Percentiles rank a stretch among this genome's conserved stretches.
These are phyloP conservation scores for Phyllosticta citribraziliensis DNA, from an alignment of 2,329 filamentous ascomycete species.

Conservation along the genomic window DNA sequence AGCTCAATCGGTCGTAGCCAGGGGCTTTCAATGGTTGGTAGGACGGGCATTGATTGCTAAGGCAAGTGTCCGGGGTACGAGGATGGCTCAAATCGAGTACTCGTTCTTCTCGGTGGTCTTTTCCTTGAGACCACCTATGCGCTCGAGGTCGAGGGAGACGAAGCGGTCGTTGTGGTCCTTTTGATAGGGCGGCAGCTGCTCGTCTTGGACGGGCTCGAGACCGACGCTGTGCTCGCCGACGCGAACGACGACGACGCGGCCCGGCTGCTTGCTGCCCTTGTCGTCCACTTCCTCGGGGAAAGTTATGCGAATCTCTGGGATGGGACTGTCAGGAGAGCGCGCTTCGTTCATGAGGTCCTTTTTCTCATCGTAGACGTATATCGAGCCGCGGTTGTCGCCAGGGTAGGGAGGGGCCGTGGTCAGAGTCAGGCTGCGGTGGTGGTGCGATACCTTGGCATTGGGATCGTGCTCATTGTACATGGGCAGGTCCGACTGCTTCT, in stretches of 20 bases:
- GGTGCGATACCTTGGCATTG: conserved; percentile 33
- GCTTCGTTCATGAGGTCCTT: conserved; percentile 69
- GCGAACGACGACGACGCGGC: conserved; percentile 81
- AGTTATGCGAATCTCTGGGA: conserved; percentile 95
- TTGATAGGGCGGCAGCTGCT: conserved; percentile 75
- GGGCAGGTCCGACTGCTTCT: conserved; percentile 49
- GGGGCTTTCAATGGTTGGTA: conserved; percentile 1
- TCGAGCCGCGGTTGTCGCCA: conserved; percentile 40
- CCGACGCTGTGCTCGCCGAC: conserved; percentile 85
- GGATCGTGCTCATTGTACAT: conserved; percentile 51
- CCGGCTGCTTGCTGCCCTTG: conserved; percentile 66
- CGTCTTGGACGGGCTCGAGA: conserved; percentile 70
- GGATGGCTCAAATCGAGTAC: conserved; percentile 7
- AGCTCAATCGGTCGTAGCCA: conserved; percentile 8
- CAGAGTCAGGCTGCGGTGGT: conserved; percentile 51
- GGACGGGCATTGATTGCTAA: background rate
- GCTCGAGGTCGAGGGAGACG: conserved; percentile 87
- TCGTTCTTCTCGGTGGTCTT: conserved; percentile 46
- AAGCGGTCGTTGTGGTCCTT: conserved; percentile 70
- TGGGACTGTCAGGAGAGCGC: conserved; percentile 61
- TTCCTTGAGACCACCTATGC: conserved; percentile 89
- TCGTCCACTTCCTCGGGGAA: conserved; percentile 95
- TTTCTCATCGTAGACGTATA: conserved; percentile 73
- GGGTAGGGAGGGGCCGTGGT: conserved; percentile 18
- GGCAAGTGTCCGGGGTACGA: background rate